phyloP scores from a whole-genome alignment of 2,329 filamentous ascomycete genomes.

The Epichloe sp. region DNA sequence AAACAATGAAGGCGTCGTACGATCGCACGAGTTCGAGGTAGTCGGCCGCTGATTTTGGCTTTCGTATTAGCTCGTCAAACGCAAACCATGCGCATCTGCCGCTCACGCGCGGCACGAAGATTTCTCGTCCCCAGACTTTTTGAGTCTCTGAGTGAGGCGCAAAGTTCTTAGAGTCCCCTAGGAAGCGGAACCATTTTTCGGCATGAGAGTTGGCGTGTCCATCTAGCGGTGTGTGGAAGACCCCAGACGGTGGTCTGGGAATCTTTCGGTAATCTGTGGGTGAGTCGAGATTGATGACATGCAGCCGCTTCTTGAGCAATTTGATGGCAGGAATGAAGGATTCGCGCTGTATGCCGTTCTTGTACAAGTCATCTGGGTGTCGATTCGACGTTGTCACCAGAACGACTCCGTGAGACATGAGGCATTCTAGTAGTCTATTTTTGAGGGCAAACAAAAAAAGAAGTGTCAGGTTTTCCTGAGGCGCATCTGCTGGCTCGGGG shows the following conservation, averaged over 20 bases:
- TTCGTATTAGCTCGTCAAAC: constrained; percentile 82
- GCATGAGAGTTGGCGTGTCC: constrained; percentile 65
- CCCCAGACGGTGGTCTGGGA: constrained; percentile 77
- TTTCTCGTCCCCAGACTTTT: constrained; percentile 83
- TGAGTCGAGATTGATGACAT: constrained; percentile 89
- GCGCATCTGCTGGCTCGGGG: too few relatives aligned
- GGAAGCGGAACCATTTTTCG: constrained; percentile 89
- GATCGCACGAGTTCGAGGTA: constrained; percentile 83
- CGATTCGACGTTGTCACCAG: constrained; percentile 92
- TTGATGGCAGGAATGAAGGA: constrained; percentile 94
- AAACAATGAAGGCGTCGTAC: constrained; percentile 88
- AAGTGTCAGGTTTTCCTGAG: too few relatives aligned
- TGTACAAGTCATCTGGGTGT: constrained; percentile 94
- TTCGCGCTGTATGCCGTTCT: constrained; percentile 91
- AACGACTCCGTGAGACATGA: constrained; percentile 96
- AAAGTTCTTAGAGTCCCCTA: constrained; percentile 71
- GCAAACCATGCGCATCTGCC: constrained; percentile 83
- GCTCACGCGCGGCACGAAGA: constrained; percentile 75
- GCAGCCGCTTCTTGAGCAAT: constrained; percentile 69
- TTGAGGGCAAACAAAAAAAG: neutral
- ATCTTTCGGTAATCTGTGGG: constrained; percentile 97
- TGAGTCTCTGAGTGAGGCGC: constrained; percentile 66
- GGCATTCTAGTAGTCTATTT: constrained; percentile 60
- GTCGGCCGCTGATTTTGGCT: constrained; percentile 83
- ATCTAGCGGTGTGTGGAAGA: constrained; percentile 78